phyloP scores from a whole-genome alignment of 768 basidiomycete species.

The Lactarius sanguifluus region DNA sequence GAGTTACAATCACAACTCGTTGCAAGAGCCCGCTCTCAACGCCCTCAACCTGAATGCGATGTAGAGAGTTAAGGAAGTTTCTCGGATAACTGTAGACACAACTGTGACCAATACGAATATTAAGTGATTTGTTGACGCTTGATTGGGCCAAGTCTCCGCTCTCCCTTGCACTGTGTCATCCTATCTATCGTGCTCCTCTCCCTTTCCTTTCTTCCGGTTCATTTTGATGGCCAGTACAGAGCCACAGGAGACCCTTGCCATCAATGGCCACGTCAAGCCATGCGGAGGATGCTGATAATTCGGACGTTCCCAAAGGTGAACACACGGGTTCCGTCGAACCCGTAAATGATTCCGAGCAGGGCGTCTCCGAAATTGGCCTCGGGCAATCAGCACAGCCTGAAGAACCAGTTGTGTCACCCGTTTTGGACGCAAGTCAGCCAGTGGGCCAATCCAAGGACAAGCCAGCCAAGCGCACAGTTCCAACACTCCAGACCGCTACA shows the following conservation, averaged over 20 bases:
- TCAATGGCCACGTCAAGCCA: conserved; percentile 10
- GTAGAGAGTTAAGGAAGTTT: background rate
- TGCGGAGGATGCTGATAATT: background rate
- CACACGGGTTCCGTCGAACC: conserved; percentile 28
- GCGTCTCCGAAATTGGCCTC: conserved; percentile 6
- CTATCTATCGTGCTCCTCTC: background rate
- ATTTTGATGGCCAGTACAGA: conserved; percentile 21
- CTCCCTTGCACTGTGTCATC: background rate
- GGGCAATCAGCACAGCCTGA: conserved; percentile 24
- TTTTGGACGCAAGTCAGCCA: conserved; percentile 22
- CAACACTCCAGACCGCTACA: conserved; percentile 41
- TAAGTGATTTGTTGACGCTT: conserved; percentile 26
- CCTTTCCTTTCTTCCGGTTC: conserved; percentile 26
- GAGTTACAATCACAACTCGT: conserved; percentile 78
- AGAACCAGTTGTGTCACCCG: conserved; percentile 22
- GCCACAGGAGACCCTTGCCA: background rate
- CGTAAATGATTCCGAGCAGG: conserved; percentile 12
- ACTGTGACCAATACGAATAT: background rate
- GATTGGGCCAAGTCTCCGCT: conserved; percentile 16
- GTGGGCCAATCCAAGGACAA: conserved; percentile 32
- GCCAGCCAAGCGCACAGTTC: conserved; percentile 36
- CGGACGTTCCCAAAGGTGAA: conserved; percentile 31
- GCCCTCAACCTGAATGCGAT: conserved; percentile 58
- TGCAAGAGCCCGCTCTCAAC: conserved; percentile 75
- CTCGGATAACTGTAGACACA: background rate